phyloP scores from a whole-genome alignment of 345 rosid genomes.

The Citrus australasica region DNA sequence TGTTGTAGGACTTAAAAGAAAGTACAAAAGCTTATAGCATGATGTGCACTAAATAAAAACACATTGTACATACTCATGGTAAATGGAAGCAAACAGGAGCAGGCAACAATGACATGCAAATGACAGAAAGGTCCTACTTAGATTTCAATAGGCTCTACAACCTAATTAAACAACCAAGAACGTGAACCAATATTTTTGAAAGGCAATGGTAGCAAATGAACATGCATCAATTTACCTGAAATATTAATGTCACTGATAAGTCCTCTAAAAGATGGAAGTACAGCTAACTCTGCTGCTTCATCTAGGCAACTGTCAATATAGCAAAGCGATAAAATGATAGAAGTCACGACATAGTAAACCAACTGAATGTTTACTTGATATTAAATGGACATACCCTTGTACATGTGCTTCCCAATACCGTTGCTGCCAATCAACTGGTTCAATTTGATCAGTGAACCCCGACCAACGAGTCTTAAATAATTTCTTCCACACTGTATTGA shows the following conservation, averaged over 20 bases:
- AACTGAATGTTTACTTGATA: slow-evolving; percentile 8
- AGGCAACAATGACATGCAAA: neutral
- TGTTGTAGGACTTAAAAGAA: neutral
- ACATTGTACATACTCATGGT: neutral
- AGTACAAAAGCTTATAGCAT: neutral
- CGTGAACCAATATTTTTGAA: neutral
- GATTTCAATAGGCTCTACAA: neutral
- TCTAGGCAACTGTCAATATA: slow-evolving; percentile 71
- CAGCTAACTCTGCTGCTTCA: slow-evolving; percentile 71
- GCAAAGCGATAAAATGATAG: neutral
- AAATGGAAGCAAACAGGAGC: neutral
- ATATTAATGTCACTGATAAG: slow-evolving; percentile 45
- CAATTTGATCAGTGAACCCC: slow-evolving; percentile 16
- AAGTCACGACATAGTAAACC: neutral
- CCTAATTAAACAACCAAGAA: neutral
- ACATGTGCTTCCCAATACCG: slow-evolving; percentile 82
- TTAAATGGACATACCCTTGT: slow-evolving; percentile 46
- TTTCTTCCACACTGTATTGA: slow-evolving; percentile 53
- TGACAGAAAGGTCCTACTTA: neutral
- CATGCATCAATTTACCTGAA: slow-evolving; percentile 44
- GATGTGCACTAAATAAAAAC: neutral
- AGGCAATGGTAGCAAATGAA: neutral
- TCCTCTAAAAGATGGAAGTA: slow-evolving; percentile 63
- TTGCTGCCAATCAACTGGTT: slow-evolving; percentile 64
- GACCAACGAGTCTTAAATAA: slow-evolving; percentile 77